Base-by-base conservation (phyloP, 192 early-diverging fungal genomes). In the Diversispora epigaea region DNA sequence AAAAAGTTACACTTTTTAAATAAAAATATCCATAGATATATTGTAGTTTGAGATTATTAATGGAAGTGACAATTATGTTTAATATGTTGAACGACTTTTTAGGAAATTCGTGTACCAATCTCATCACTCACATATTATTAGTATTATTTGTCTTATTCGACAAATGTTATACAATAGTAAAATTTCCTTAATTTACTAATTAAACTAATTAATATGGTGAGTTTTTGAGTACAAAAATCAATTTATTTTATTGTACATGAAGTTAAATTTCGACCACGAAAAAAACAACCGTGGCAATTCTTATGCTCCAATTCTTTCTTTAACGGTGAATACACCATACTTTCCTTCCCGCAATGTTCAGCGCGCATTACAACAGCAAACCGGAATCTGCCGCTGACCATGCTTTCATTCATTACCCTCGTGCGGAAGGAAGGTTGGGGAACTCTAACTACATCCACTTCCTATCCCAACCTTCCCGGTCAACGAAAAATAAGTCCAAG, bases 361-460 rank as follows among this genome's bases (percentile, higher is more conserved):
- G 65, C 65, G 65, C 17, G 65, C 45, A 67, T 47, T 12, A 45
- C 44, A 46, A 25, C 41, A 25, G 46, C 47, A 67, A 19, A 19
- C 22, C 65, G 45, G 44, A 67, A 67, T 45, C 65, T 67, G 65
- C 65, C 65, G 65, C 65, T 67, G 65, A 67, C 43, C 65, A 47
- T 67, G 44, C 65, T 67, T 19, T 50, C 54, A 50, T 22, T 71
- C 39, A 54, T 70, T 44, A 40, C 54, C 54, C 49, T 40, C 11
- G 43, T 58, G 49, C 69, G 55, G 50, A 54, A 57, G 55, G 55
- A 57, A n/a, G 69, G 50, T 57, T 57, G 69, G 52, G 55, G 57
- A 22, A 22, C 11, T 25, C 41, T 22, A 54, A 57, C 14, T 71
- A 21, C 50, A n/a, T 44, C n/a, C 43, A 57, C 32, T 57, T 57